Conservation (phyloP, 2,329 filamentous ascomycete genomes). For the Xylariaceae sp. region DNA sequence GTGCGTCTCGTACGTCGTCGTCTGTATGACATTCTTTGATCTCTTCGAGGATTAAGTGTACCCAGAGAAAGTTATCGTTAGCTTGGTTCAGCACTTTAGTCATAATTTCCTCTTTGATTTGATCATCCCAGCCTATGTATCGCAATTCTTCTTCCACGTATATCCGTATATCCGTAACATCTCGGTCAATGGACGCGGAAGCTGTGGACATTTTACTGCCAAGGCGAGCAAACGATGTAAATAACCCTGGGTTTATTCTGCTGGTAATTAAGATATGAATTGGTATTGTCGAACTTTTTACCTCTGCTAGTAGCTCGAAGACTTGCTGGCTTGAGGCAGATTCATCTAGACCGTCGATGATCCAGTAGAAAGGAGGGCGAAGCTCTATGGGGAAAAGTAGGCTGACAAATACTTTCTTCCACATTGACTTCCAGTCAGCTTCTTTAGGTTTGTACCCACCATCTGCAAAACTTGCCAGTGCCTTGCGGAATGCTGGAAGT, state of each 20-base stretch:
- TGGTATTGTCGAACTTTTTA: not conserved
- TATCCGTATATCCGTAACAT: constrained; percentile 19
- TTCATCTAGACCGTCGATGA: constrained; percentile 27
- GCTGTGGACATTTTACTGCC: too few species aligned
- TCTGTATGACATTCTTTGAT: constrained; percentile 37
- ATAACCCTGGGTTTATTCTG: constrained; percentile 6
- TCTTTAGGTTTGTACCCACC: constrained; percentile 4
- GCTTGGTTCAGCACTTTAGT: constrained; percentile 34
- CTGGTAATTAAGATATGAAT: constrained; percentile 7
- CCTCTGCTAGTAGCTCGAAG: constrained; percentile 14
- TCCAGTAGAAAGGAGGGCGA: constrained; percentile 17
- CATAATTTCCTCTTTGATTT: constrained; percentile 16
- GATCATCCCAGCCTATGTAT: constrained; percentile 12
- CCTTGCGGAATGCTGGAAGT: not conserved
- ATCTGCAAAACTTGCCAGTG: not conserved
- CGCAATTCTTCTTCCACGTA: constrained; percentile 19
- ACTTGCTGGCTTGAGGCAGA: constrained; percentile 1
- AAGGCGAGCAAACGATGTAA: constrained; percentile 3
- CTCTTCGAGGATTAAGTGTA: constrained; percentile 38
- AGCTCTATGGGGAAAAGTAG: constrained; percentile 9
- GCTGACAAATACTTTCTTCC: constrained; percentile 16
- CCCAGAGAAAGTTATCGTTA: constrained; percentile 44
- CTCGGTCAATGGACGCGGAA: not conserved
- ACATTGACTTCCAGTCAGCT: constrained; percentile 8
- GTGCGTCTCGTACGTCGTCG: constrained; percentile 31